Percentiles rank a stretch among this genome's conserved stretches.
Evolutionary conservation across 306 rosid species (phyloP).

Genomic region (Cicer yamashitae): DNA sequence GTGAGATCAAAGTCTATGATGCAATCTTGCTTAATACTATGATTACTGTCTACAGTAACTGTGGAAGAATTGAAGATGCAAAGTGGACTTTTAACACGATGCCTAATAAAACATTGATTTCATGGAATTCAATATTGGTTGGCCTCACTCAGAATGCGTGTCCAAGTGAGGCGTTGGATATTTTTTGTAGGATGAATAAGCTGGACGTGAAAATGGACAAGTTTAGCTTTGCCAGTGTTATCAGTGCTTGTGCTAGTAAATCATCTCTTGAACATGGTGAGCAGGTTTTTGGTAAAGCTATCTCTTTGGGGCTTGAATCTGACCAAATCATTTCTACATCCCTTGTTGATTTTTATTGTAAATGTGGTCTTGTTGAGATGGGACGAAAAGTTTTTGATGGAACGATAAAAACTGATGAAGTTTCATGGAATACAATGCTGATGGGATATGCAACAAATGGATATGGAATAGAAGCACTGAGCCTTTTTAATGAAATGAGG

Average conservation of each 20-base stretch:
- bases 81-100: slow-evolving; percentile 60
- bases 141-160: slow-evolving; percentile 72
- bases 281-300: slow-evolving; percentile 70
- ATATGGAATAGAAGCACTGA: slow-evolving; percentile 67
- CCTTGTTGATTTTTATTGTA: slow-evolving; percentile 76
- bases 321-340: slow-evolving; percentile 66
- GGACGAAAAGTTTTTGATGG: slow-evolving; percentile 63
- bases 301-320: slow-evolving; percentile 61
- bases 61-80: slow-evolving; percentile 82
- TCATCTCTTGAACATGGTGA: slow-evolving; percentile 73
- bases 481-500: slow-evolving; percentile 65
- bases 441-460: slow-evolving; percentile 90
- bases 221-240: slow-evolving; percentile 73
- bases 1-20: slow-evolving; percentile 66
- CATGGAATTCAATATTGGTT: slow-evolving; percentile 82
- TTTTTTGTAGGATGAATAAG: slow-evolving; percentile 64
- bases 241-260: slow-evolving; percentile 73
- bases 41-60: slow-evolving; percentile 71
- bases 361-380: slow-evolving; percentile 70
- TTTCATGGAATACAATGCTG: slow-evolving; percentile 82
- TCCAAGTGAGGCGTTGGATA: slow-evolving; percentile 67
- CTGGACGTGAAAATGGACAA: slow-evolving; percentile 63
- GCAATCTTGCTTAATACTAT: slow-evolving; percentile 72
- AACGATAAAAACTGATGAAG: slow-evolving; percentile 66
- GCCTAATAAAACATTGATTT: slow-evolving; percentile 65